phyloP scores from a whole-genome alignment of 306 rosid genomes.

The Acacia melanoxylon region DNA sequence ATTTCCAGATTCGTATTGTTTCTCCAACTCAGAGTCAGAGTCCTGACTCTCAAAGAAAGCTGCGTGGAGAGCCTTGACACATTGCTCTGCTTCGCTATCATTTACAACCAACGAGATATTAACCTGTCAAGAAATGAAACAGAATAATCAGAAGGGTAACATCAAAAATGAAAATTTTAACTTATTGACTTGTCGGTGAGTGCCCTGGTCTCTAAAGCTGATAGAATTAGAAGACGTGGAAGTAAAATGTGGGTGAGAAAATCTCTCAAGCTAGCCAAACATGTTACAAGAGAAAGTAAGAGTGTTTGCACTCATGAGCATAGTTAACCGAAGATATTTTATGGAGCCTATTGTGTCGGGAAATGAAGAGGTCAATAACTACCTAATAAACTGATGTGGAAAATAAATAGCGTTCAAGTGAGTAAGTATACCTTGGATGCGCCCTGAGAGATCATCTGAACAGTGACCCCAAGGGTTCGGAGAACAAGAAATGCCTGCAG shows the following conservation, averaged over 20 bases:
- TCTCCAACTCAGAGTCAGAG: slow-evolving; percentile 32
- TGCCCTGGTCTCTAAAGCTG: not conserved
- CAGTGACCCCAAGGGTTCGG: slow-evolving; percentile 74
- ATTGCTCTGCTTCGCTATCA: slow-evolving; percentile 79
- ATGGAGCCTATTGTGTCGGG: not conserved
- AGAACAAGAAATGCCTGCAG: slow-evolving; percentile 80
- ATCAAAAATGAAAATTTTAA: not conserved
- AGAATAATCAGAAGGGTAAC: slow-evolving; percentile 16
- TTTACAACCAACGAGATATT: slow-evolving; percentile 89
- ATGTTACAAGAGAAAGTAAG: not conserved
- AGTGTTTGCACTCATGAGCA: not conserved
- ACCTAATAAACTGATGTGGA: not conserved
- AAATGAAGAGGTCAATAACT: not conserved
- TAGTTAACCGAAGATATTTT: not conserved
- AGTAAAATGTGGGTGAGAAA: not conserved
- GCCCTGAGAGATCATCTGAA: slow-evolving; percentile 98
- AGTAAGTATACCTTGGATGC: slow-evolving; percentile 78
- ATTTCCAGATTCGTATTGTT: slow-evolving; percentile 36
- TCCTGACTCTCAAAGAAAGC: slow-evolving; percentile 62
- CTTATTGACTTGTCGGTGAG: not conserved
- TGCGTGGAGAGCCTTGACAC: slow-evolving; percentile 76
- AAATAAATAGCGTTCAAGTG: not conserved
- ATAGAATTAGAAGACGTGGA: not conserved
- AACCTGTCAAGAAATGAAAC: slow-evolving; percentile 50
- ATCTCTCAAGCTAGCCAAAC: not conserved